Evolutionary conservation across 2,329 filamentous ascomycete genomes (phyloP).

Genomic region (Didymella keratinophila): DNA sequence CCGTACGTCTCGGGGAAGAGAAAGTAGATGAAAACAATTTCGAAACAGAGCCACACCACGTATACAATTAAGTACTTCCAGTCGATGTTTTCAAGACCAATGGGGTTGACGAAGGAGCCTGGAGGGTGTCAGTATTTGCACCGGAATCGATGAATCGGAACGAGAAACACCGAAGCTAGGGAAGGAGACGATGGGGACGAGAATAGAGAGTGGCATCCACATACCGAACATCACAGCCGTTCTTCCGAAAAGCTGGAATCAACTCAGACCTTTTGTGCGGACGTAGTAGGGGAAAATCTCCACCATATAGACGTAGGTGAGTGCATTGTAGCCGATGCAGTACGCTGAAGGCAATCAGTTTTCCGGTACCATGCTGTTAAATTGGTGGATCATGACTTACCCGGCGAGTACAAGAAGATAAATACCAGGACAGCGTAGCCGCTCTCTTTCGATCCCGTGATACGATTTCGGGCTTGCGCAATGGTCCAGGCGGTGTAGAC

Average conservation of each 20-base stretch:
- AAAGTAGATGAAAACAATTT: conserved; percentile 48
- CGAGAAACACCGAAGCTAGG: too few species aligned
- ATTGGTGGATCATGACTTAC: neutral
- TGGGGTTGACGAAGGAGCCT: conserved; percentile 67
- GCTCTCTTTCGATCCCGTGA: conserved; percentile 35
- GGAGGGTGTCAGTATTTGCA: neutral
- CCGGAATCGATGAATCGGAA: too few species aligned
- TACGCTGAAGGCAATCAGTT: conserved; percentile 51
- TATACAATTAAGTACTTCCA: conserved; percentile 73
- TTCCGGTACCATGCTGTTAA: too few species aligned
- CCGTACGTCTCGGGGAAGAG: conserved; percentile 47
- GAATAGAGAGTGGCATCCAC: too few species aligned
- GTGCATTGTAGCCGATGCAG: conserved; percentile 64
- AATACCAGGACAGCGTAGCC: conserved; percentile 59
- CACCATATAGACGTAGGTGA: conserved; percentile 63
- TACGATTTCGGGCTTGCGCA: conserved; percentile 61
- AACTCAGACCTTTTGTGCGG: conserved; percentile 57
- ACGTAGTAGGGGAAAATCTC: conserved; percentile 61
- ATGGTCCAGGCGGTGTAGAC: conserved; percentile 52
- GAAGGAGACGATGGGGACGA: too few species aligned
- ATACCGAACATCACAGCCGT: conserved; percentile 64
- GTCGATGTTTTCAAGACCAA: conserved; percentile 65
- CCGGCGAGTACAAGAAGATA: conserved; percentile 60
- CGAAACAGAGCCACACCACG: conserved; percentile 47
- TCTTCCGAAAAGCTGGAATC: conserved; percentile 71